Evolutionary conservation across 768 basidiomycete genomes (phyloP), one percentile per base, ranked within the genome.

Genomic region (Suillus brevipes): DNA sequence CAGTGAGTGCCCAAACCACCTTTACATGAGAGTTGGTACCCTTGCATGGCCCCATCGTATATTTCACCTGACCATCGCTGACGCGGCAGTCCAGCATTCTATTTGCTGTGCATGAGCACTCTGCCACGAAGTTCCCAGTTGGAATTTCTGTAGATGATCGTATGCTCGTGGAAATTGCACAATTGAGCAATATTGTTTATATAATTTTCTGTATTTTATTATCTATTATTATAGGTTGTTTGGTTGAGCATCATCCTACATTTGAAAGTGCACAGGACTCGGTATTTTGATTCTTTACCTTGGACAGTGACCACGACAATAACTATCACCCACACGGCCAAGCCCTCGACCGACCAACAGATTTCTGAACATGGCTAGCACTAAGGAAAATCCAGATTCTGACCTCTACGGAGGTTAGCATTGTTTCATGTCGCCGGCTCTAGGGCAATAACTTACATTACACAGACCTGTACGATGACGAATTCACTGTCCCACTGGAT

Each of bases 401-500:
- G 81, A 79, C 70, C 75, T 81, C 28, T 83, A 83, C 68, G 83
- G 83, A 69, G 84, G 84, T 80, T 70, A 74, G 80, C 66, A 7
- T 23, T 47, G 43, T 53, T 18, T 25, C 23, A 53, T 59, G n/a
- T 6, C 58, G 23, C 38, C 43, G 5, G 50, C 45, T 37, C 58
- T 13, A 31, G 49, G 42, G 62, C 43, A 43, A 38, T 56, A 23
- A 71, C 16, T 65, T 60, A 53, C 34, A 61, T 52, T 60, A 64
- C 10, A 45, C 68, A 87, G 85, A 86, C 70, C 80, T 87, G 62
- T 88, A 87, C 67, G 82, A 85, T 64, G 80, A 77, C 67, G 83
- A 81, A 60, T 81, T 78, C 68, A 70, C 75, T 6, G 69, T 68
- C 28, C 76, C 74, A 1, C 42, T 75, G 57, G 74, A 76, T 38